Conservation (phyloP, 2,329 filamentous ascomycete genomes). For the Talaromyces piceae region DNA sequence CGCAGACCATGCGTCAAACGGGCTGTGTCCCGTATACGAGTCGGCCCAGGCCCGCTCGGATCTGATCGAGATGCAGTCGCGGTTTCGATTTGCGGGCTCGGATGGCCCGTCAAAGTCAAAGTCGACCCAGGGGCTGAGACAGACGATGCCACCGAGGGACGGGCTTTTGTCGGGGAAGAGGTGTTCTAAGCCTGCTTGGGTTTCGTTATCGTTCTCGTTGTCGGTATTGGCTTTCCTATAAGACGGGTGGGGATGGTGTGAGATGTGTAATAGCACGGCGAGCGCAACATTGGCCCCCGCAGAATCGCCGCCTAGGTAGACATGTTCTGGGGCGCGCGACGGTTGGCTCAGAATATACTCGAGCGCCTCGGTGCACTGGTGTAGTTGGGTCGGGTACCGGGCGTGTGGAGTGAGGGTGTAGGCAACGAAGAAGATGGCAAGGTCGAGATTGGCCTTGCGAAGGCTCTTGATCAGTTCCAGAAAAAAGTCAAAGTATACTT, state of each 20-base stretch:
- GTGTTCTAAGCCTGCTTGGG: background rate
- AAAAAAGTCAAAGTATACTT: slow-evolving; percentile 41
- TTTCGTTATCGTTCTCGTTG: background rate
- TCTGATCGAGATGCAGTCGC: slow-evolving; percentile 40
- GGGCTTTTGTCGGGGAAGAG: background rate
- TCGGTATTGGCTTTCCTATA: slow-evolving; percentile 8
- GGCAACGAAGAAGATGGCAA: slow-evolving; percentile 44
- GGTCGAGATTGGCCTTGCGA: slow-evolving; percentile 32
- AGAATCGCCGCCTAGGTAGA: slow-evolving; percentile 34
- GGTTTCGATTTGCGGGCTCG: slow-evolving; percentile 38
- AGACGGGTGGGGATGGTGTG: slow-evolving; percentile 51
- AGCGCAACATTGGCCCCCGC: slow-evolving; percentile 34
- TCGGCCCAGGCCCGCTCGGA: slow-evolving; percentile 36
- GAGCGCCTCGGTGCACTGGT: slow-evolving; percentile 30
- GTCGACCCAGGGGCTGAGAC: slow-evolving; percentile 51
- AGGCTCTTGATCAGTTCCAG: slow-evolving; percentile 33
- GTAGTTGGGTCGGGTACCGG: slow-evolving; percentile 33
- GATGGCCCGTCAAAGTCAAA: slow-evolving; percentile 38
- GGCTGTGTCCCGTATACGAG: slow-evolving; percentile 37
- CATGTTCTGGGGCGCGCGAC: slow-evolving; percentile 22
- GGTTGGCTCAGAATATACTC: slow-evolving; percentile 30
- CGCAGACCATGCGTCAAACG: slow-evolving; percentile 45
- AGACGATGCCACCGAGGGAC: slow-evolving; percentile 32
- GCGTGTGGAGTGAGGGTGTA: slow-evolving; percentile 46
- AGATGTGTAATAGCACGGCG: slow-evolving; percentile 26